Conservation (phyloP, 305 asterid species). For the Solanum hybrid region DNA sequence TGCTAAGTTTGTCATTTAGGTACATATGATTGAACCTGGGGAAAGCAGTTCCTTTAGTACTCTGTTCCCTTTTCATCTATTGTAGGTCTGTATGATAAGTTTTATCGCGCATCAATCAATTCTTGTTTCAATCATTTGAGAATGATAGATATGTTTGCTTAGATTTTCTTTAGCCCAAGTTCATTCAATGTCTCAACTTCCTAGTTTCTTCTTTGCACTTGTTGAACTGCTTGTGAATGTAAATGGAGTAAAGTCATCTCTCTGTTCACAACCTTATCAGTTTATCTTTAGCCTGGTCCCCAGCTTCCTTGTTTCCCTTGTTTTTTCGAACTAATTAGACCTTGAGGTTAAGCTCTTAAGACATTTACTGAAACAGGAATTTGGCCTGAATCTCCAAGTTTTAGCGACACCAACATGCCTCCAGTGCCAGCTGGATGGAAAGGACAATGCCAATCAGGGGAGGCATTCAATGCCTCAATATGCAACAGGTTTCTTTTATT, state of each 20-base stretch:
- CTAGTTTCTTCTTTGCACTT: not conserved
- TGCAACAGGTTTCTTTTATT: constrained; percentile 66
- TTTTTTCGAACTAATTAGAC: not conserved
- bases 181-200: not conserved
- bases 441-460: constrained; percentile 81
- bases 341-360: not conserved
- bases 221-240: not conserved
- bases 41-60: constrained; percentile 3
- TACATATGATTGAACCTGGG: not conserved
- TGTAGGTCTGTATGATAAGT: not conserved
- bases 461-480: constrained; percentile 63
- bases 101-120: not conserved
- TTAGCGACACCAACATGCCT: constrained; percentile 65
- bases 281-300: not conserved
- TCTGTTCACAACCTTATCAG: not conserved
- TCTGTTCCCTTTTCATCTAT: not conserved
- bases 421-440: constrained; percentile 79
- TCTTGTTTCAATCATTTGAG: not conserved
- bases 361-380: constrained; percentile 38
- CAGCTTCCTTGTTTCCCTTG: not conserved
- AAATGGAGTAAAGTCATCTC: not conserved
- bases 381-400: constrained; percentile 93
- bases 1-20: not conserved
- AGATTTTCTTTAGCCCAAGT: not conserved
- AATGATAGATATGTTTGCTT: not conserved